Conservation (phyloP, 2,329 filamentous ascomycete species). For the Aspergillus brasiliensis region DNA sequence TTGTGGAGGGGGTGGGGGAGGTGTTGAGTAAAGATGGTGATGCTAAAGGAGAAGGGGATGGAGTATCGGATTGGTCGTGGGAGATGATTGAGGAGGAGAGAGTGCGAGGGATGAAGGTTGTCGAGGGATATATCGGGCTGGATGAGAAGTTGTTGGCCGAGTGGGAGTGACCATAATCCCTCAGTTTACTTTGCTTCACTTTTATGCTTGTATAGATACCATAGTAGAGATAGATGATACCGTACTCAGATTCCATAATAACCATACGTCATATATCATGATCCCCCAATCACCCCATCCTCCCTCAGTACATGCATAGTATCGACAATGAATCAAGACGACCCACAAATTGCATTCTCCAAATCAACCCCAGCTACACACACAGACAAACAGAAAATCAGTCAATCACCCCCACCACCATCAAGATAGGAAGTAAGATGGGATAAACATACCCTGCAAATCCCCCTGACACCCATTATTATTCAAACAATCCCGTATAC, state of each 20-base stretch:
- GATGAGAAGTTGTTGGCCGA: conserved; percentile 56
- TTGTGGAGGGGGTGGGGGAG: conserved; percentile 54
- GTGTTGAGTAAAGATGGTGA: conserved; percentile 35
- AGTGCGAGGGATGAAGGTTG: conserved; percentile 56
- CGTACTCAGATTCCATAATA: too few species aligned
- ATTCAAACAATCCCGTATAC: background rate
- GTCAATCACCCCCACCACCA: background rate
- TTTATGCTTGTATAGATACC: conserved; percentile 1
- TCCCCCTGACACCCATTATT: background rate
- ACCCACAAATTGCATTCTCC: background rate
- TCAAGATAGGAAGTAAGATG: background rate
- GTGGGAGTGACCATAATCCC: conserved; percentile 30
- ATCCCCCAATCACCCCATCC: background rate
- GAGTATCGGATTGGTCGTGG: conserved; percentile 58
- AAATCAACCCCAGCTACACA: background rate
- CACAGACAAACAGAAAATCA: too few species aligned
- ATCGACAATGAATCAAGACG: background rate
- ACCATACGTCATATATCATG: background rate
- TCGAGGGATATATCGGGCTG: conserved; percentile 57
- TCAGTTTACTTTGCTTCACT: background rate
- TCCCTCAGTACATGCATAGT: background rate
- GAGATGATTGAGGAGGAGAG: conserved; percentile 62
- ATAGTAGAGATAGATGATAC: conserved; percentile 2
- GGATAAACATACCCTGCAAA: background rate
- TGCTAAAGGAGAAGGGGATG: conserved; percentile 28